Base-by-base conservation (phyloP, 192 early-diverging fungal genomes). In the Dispira simplex region DNA sequence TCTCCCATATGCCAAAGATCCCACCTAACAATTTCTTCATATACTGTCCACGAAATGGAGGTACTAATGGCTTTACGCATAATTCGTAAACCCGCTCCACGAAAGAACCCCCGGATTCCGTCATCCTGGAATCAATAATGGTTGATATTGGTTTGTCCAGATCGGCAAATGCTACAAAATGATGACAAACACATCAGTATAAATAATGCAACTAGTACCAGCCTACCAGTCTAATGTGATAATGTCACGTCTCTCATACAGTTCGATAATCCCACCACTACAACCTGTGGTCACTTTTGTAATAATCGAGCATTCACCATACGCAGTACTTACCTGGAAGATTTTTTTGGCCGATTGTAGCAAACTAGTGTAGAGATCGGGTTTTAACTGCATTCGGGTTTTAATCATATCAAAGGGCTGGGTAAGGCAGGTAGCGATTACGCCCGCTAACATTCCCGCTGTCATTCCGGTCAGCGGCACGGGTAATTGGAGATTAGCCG, bases 331-430 rank as follows among this genome's bases (percentile, higher is more conserved):
- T 76, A 81, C 82, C 70, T 57, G 26, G 11, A 77, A 64, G 0
- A 85, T 72, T 65, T 77, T 78, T 23, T 64, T 63, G 11, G 78
- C 76, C 0, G 73, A 71, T 46, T 75, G 74, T 23, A 71, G 66
- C 11, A 75, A 66, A 26, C 80, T 82, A 55, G 53, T 67, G 70
- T 95, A 93, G 46, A 81, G 77, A 3, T 63, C 58, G 44, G 92
- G 92, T 39, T 87, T 85, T 43, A 97, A 73, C 65, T 97, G 94
- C 79, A 97, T 90, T 20, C 92, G 79, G 20, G 94, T 97, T 65
- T 92, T 93, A 49, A 93, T 71, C 79, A 95, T 80, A 62, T 97
- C 94, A 70, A 97, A 97, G 9, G 94, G 94, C 63, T 97, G 90
- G 0, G 94, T 97, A 44, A 90, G 53, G 11, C 81, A 75, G 44